A percentile compares a stretch with the other conserved stretches of the same genome.
Conservation (phyloP, 495 filamentous ascomycete genomes). For the Pseudevernia furfuracea region DNA sequence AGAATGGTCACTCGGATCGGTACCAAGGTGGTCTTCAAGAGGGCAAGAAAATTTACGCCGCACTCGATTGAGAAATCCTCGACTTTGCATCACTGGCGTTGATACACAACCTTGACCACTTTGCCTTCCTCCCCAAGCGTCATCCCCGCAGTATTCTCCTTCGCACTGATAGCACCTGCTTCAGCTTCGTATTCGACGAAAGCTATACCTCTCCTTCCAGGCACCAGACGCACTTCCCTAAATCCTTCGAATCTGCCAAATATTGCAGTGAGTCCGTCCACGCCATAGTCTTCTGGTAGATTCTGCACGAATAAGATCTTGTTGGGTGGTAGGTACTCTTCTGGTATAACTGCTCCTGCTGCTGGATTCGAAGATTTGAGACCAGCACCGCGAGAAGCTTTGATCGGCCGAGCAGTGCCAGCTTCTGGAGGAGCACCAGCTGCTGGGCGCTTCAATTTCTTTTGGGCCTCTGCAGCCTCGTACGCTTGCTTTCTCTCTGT, state of each 20-base stretch:
- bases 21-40: not conserved
- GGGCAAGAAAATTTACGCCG: not conserved
- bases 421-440: constrained; percentile 42
- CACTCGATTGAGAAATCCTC: not conserved
- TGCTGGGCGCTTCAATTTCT: constrained; percentile 70
- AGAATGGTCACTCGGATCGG: not conserved
- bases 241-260: constrained; percentile 93
- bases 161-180: constrained; percentile 82
- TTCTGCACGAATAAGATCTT: constrained; percentile 96
- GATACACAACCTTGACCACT: constrained; percentile 79
- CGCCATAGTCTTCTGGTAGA: constrained; percentile 76
- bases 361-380: constrained; percentile 70
- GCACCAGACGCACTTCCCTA: constrained; percentile 82
- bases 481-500: constrained; percentile 86
- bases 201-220: constrained; percentile 79
- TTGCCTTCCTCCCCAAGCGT: constrained; percentile 62
- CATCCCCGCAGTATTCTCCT: constrained; percentile 93
- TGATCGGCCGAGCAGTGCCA: constrained; percentile 54
- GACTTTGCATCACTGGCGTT: constrained; percentile 57
- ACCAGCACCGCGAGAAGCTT: constrained; percentile 66
- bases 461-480: constrained; percentile 73
- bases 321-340: constrained; percentile 96
- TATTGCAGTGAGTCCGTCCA: constrained; percentile 67
- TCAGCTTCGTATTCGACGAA: constrained; percentile 96
- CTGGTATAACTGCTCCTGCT: constrained; percentile 72